These are phyloP conservation scores for Paulownia fortunei DNA, from an alignment of 257 asterid species.

Conservation along the genomic window DNA sequence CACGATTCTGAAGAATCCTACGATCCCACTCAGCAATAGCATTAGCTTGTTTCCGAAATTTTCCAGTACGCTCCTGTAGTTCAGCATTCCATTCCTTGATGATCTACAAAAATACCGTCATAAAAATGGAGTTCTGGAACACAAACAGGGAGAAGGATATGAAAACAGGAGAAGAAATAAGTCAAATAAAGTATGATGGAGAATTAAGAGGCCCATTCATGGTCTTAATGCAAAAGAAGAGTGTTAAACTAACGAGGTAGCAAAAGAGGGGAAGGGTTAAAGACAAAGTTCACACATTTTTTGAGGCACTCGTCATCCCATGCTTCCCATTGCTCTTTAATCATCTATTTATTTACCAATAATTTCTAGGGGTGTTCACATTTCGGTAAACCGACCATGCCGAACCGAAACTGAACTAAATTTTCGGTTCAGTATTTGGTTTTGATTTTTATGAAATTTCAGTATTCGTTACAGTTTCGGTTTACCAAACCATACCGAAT, in stretches of 20 bases:
- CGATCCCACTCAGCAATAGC: conserved; percentile 98
- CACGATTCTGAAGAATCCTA: conserved; percentile 92
- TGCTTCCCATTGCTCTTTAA: neutral
- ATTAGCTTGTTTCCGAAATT: conserved; percentile 90
- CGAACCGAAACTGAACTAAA: too few species aligned
- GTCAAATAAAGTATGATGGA: conserved; percentile 1
- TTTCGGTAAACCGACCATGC: too few species aligned
- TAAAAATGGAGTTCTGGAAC: conserved; percentile 20
- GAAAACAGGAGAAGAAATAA: conserved; percentile 7
- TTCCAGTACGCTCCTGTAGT: conserved; percentile 90
- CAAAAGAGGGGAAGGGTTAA: neutral
- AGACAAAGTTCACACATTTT: neutral
- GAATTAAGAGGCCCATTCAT: neutral
- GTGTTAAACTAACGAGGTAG: neutral
- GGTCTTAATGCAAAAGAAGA: neutral
- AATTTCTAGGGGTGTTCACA: too few species aligned
- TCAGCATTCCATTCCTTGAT: conserved; percentile 97
- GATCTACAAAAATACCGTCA: conserved; percentile 55
- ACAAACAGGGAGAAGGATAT: neutral
- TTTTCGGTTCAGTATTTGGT: too few species aligned
- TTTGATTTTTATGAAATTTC: too few species aligned
- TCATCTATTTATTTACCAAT: neutral
- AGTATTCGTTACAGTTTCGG: too few species aligned
- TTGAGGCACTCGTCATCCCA: neutral
- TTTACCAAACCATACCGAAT: too few species aligned